Conservation (phyloP, 2,329 filamentous ascomycete genomes). For the Aspergillus piperis region DNA sequence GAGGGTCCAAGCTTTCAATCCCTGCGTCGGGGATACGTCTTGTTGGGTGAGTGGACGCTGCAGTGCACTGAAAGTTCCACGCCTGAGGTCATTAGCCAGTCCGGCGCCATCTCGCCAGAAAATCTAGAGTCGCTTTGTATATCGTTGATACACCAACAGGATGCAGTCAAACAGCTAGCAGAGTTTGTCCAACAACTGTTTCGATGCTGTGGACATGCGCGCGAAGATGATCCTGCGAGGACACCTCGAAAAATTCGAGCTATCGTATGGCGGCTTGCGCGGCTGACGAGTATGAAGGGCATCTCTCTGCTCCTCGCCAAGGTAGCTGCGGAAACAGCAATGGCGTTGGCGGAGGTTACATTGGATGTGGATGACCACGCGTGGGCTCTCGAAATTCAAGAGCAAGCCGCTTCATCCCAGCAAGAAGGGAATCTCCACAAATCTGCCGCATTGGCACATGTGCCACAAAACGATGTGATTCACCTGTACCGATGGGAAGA, state of each 20-base stretch:
- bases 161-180: slow-evolving; percentile 38
- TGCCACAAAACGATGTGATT: slow-evolving; percentile 1
- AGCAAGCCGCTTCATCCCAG: too few relatives aligned
- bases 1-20: slow-evolving; percentile 24
- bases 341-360: slow-evolving; percentile 43
- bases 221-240: neutral
- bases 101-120: slow-evolving; percentile 13
- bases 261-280: slow-evolving; percentile 29
- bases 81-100: slow-evolving; percentile 8
- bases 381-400: too few relatives aligned
- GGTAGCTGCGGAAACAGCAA: slow-evolving; percentile 42
- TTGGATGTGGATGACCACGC: slow-evolving; percentile 23
- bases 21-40: slow-evolving; percentile 36
- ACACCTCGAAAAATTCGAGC: slow-evolving; percentile 29
- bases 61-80: slow-evolving; percentile 23
- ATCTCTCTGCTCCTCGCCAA: slow-evolving; percentile 33
- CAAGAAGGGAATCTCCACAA: too few relatives aligned
- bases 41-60: slow-evolving; percentile 26
- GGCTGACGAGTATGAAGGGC: slow-evolving; percentile 21
- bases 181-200: slow-evolving; percentile 37
- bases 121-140: slow-evolving; percentile 34
- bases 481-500: slow-evolving; percentile 56
- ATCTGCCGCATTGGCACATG: too few relatives aligned
- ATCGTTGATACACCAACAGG: slow-evolving; percentile 30
- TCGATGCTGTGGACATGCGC: slow-evolving; percentile 29